Evolutionary conservation across 352 stramenopile genomes (phyloP).

Genomic region (Aphanomyces cochlioides): DNA sequence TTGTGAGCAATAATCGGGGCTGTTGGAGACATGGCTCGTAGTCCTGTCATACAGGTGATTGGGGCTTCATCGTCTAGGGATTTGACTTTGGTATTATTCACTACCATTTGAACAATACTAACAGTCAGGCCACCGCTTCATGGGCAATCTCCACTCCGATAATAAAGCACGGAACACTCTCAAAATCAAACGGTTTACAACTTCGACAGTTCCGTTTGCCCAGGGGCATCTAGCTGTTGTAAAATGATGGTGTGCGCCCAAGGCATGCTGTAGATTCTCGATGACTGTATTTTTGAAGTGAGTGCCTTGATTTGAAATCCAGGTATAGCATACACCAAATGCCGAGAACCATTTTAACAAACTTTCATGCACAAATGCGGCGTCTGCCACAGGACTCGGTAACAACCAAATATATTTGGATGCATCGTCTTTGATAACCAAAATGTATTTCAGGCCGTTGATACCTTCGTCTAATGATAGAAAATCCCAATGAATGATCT

Average conservation of each 20-base stretch:
- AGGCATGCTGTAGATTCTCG: background rate
- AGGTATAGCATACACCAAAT: slow-evolving; percentile 26
- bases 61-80: too few relatives aligned
- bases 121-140: too few relatives aligned
- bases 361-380: slow-evolving; percentile 9
- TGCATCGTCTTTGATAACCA: background rate
- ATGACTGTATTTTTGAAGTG: slow-evolving; percentile 33
- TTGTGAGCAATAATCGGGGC: too few relatives aligned
- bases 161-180: background rate
- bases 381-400: background rate
- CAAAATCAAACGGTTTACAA: background rate
- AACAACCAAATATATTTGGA: slow-evolving; percentile 14
- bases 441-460: slow-evolving; percentile 9
- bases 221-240: background rate
- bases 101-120: too few relatives aligned
- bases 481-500: slow-evolving; percentile 14
- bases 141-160: background rate
- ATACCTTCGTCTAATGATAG: slow-evolving; percentile 9
- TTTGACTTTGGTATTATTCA: too few relatives aligned
- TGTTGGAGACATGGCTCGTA: too few relatives aligned
- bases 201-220: background rate
- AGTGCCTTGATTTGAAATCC: slow-evolving; percentile 31
- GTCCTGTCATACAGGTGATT: too few relatives aligned
- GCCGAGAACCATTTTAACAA: slow-evolving; percentile 29
- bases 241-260: too few relatives aligned